phyloP scores from a whole-genome alignment of 306 rosid species.

The Corylus americana region DNA sequence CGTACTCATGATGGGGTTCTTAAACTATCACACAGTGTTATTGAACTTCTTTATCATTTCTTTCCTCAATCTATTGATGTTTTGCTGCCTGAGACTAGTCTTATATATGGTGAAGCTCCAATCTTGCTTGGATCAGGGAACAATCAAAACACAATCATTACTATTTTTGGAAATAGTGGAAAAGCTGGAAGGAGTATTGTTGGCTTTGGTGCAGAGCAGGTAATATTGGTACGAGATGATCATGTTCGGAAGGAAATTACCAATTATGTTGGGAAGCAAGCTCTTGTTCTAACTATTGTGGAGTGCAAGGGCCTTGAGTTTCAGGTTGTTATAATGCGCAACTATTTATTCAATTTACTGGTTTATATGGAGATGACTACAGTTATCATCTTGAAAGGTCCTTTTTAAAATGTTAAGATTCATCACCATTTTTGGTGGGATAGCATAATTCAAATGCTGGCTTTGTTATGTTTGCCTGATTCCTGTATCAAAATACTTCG shows the following conservation, averaged over 20 bases:
- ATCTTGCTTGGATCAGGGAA: conserved; percentile 54
- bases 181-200: conserved; percentile 41
- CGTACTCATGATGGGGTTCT: conserved; percentile 77
- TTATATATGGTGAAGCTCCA: conserved; percentile 67
- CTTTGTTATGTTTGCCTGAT: no score
- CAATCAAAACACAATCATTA: conserved; percentile 55
- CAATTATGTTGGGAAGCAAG: conserved; percentile 59
- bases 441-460: no score
- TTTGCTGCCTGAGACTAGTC: conserved; percentile 71
- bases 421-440: no score
- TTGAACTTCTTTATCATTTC: conserved; percentile 64
- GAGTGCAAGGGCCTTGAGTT: conserved; percentile 93
- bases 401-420: no score
- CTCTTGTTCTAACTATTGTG: conserved; percentile 69
- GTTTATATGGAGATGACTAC: neutral
- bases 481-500: no score
- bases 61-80: conserved; percentile 64
- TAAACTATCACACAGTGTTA: conserved; percentile 64
- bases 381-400: no score
- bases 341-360: neutral
- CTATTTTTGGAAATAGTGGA: conserved; percentile 63
- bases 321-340: conserved; percentile 45
- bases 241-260: conserved; percentile 43
- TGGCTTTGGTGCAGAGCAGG: conserved; percentile 86
- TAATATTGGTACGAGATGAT: conserved; percentile 79